Evolutionary conservation across 106 monocot species (phyloP), one percentile per base, ranked within the genome.

Genomic region (Dendrobium chrysotoxum): DNA sequence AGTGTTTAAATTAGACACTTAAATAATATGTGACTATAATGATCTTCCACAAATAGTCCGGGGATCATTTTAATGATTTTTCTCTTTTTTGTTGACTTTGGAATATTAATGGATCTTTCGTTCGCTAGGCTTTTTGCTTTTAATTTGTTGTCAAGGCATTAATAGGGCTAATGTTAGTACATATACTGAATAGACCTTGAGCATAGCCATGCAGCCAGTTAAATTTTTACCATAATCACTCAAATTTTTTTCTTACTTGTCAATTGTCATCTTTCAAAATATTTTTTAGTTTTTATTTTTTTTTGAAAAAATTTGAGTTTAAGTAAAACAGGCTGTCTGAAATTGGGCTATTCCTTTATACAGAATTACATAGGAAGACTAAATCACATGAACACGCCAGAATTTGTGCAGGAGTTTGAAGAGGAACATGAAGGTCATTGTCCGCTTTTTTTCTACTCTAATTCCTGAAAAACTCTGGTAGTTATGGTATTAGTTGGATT

Each of bases 301-400:
- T 68, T 26, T 26, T 12, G 70, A 15, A 35, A 4, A 35, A 35
- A 12, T 70, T 35, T 13, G 11, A 0, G 31, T 70, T 65, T 17
- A 26, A 65, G 25, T 23, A 12, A 70, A 70, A 7, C 21, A 40
- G 20, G 2, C 21, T 74, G 39, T 7, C n/a, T 74, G 17, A 74
- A 40, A 1, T 28, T 25, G 23, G 25, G 4, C 3, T 23, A 47
- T 18, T 47, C 28, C 26, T 70, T 5, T 5, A 4, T 25, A 17
- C 76, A 99, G 98, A 99, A 99, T 85, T 99, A 99, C 47, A 90
- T 85, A 61, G 95, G 98, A 75, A 87, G 87, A 79, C 44, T 99
- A 40, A 92, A 95, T 87, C 98, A 99, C 86, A 87, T 95, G 93
- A 85, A 90, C 64, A 87, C 92, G 16, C 77, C 86, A 66, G 95